phyloP scores from a whole-genome alignment of 805 yeast genomes.

The Vanderwaltozyma yarrowii region DNA sequence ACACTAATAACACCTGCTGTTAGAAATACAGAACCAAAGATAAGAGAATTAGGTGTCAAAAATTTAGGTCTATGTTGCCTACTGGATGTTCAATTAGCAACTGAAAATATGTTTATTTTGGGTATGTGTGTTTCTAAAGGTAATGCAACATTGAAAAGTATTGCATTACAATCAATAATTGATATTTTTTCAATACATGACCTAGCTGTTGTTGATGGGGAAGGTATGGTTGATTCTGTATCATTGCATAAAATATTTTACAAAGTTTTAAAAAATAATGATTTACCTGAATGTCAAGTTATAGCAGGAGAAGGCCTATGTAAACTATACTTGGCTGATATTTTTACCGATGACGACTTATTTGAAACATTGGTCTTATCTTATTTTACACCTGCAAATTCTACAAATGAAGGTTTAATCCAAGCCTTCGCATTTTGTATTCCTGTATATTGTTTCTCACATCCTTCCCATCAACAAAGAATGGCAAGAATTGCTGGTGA shows the following conservation, averaged over 20 bases:
- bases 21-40: constrained; percentile 42
- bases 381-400: constrained; percentile 63
- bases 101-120: constrained; percentile 51
- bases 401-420: constrained; percentile 51
- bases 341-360: constrained; percentile 58
- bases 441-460: constrained; percentile 80
- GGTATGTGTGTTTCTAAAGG: constrained; percentile 63
- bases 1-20: constrained; percentile 76
- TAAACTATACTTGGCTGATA: constrained; percentile 69
- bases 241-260: constrained; percentile 62
- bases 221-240: constrained; percentile 51
- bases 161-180: constrained; percentile 59
- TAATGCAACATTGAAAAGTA: constrained; percentile 48
- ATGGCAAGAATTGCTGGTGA: constrained; percentile 57
- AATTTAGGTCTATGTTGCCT: constrained; percentile 77
- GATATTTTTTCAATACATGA: constrained; percentile 79
- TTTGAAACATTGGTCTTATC: constrained; percentile 61
- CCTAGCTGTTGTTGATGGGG: constrained; percentile 50
- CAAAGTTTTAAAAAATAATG: constrained; percentile 47
- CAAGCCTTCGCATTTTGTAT: constrained; percentile 81
- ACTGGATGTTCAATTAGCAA: constrained; percentile 55
- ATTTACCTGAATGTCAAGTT: constrained; percentile 60
- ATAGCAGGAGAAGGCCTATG: constrained; percentile 80
- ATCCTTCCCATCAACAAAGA: constrained; percentile 56
- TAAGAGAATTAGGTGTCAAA: constrained; percentile 55